Evolutionary conservation across 106 monocot species (phyloP), one percentile per base, ranked within the genome.

Genomic region (Agapanthus africanus): DNA sequence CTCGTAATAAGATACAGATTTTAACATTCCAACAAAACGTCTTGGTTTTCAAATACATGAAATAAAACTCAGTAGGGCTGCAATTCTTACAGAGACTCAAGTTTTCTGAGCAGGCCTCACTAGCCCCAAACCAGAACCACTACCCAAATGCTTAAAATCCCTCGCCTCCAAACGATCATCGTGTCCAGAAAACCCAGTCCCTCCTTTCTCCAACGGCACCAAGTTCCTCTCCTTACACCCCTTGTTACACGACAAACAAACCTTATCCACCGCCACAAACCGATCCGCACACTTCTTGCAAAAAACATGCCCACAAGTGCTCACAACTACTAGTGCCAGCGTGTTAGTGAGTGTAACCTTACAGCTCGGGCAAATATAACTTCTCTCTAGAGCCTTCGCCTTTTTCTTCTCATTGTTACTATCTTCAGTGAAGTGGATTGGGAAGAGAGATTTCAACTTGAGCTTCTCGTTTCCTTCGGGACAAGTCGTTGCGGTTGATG

Each of bases 401-500:
- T 72, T 42, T 35, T 68, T 88, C 21, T 65, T 73, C 47, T 36
- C 36, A 1, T 65, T 63, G 16, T 46, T 65, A 3, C 56, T 71
- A 0, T 89, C 90, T 70, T 83, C 90, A 0, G 88, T 89, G 18
- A 97, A 71, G 61, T 75, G 40, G 63, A 97, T 80, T 0, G 95
- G 82, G 64, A 97, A 97, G 31, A 97, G 84, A 13, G 57, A 66
- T 67, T 97, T 97, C 15, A 97, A 27, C 73, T 84, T 97, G 18
- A 97, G 82, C 74, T 97, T 97, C 82, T 97, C 95, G 4, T 84
- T 88, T 9, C 95, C 95, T 75, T 97, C 91, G 0, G 95, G 95
- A 67, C 95, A 97, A 30, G 76, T 23, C 0, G 95, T 97, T 23
- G 71, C 70, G 7, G 82, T 76, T 15, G 84, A 88, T 30, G 95